Evolutionary conservation across 2,329 filamentous ascomycete species (phyloP).

Genomic region (Colletotrichum aenigma): DNA sequence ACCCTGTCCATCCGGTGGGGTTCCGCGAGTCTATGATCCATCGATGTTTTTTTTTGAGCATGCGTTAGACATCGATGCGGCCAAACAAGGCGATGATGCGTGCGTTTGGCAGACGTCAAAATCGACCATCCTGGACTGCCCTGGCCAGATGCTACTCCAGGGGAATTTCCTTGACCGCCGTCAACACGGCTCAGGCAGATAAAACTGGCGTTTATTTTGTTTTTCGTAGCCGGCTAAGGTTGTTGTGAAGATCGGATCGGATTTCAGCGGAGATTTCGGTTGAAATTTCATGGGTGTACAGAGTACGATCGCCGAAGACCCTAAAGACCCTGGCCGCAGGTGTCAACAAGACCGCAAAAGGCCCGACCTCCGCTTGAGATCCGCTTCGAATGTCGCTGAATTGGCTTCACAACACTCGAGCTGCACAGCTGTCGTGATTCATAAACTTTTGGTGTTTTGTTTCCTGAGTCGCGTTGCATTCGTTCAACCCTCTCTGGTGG

Average conservation of each 20-base stretch:
- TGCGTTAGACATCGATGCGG: constrained; percentile 14
- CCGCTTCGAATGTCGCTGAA: neutral
- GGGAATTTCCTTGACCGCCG: neutral
- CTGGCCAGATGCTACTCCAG: neutral
- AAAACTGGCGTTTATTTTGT: neutral
- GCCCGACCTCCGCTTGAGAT: neutral
- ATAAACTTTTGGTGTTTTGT: neutral
- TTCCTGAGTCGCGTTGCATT: neutral
- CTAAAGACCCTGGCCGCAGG: neutral
- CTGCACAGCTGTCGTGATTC: neutral
- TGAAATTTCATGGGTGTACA: neutral
- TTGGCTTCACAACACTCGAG: neutral
- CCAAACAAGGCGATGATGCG: constrained; percentile 15
- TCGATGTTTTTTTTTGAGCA: constrained; percentile 10
- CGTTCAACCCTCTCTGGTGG: neutral
- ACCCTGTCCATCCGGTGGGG: constrained; percentile 13
- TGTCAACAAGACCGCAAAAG: constrained; percentile 7
- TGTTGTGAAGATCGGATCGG: constrained; percentile 9
- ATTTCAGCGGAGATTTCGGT: constrained; percentile 16
- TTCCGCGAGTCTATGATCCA: constrained; percentile 20
- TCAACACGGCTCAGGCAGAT: neutral
- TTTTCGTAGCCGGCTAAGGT: neutral
- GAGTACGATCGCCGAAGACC: neutral
- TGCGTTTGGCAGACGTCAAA: constrained; percentile 11
- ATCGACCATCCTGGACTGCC: neutral